Conservation (phyloP, 2,329 filamentous ascomycete genomes). For the Colletotrichum sp. region DNA sequence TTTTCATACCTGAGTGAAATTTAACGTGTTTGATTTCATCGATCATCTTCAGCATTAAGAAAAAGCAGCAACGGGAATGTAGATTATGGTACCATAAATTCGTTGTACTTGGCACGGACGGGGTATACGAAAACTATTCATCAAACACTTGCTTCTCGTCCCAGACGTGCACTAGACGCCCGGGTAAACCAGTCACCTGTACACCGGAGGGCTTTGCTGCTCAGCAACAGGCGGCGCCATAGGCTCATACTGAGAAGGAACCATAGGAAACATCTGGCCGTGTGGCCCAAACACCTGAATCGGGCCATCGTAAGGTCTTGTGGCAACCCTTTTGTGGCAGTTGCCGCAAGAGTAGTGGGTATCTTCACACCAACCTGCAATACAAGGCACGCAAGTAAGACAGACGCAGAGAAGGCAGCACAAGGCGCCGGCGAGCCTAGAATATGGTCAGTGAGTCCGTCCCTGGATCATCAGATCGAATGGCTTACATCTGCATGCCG, state of each 20-base stretch:
- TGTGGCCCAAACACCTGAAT: constrained; percentile 27
- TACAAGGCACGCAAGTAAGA: constrained; percentile 34
- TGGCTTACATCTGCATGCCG: not conserved
- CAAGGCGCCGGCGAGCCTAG: constrained; percentile 30
- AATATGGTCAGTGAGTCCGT: not conserved
- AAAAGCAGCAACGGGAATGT: not conserved
- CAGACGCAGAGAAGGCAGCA: constrained; percentile 36
- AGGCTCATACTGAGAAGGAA: not conserved
- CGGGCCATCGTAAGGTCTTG: constrained; percentile 20
- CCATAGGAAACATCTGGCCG: not conserved
- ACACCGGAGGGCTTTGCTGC: not conserved
- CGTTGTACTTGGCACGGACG: not conserved
- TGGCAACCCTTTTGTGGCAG: constrained; percentile 34
- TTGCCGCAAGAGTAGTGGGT: constrained; percentile 30
- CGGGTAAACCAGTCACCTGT: not conserved
- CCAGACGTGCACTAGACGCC: not conserved
- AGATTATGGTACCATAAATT: not conserved
- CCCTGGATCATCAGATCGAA: not conserved
- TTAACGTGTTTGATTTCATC: not conserved
- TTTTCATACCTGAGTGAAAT: not conserved
- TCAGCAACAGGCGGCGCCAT: not conserved
- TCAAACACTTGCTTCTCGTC: not conserved
- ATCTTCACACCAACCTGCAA: constrained; percentile 36
- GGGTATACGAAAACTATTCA: too few relatives aligned
- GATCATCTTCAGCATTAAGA: not conserved